Evolutionary conservation across 2,329 filamentous ascomycete genomes (phyloP), one percentile per base, ranked within the genome.

Genomic region (Fusarium temperatum): DNA sequence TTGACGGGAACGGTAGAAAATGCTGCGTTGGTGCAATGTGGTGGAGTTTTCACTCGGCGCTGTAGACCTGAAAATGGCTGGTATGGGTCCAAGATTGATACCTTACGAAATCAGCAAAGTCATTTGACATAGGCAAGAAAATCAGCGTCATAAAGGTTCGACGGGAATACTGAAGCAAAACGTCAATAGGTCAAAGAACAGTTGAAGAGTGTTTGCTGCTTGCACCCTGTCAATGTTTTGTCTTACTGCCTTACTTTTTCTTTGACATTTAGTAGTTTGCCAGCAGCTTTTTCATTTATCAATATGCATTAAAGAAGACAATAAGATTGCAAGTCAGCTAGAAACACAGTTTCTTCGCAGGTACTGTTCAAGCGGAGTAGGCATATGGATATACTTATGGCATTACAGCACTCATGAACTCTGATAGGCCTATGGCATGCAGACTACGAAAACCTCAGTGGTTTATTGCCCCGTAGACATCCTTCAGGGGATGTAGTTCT

Each of bases 171-270:
- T 3, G 44, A 9, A 18, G n/a, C 20, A 30, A 18, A 32, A n/a
- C 12, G 11, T 4, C 9, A 8, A 26, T 6, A 11, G 13, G 50
- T 13, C 14, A 38, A 55, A 45, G n/a, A 66, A 32, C n/a, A 35
- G 24, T 56, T 18, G 48, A 26, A 8, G 42, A 61, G 54, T 71
- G 54, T 71, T 71, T 71, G 67, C 11, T 38, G 30, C 28, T 50
- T 51, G 51, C 50, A 71, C 51, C 30, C 9, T 39, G 22, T 30
- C 10, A 36, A 28, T 24, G 24, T 32, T 47, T 70, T 71, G 18
- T 51, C 26, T 35, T n/a, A 9, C 24, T 35, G 32, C 2, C 14
- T 35, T 10, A 42, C 60, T 26, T 28, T 57, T 57, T 42, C n/a
- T 55, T 56, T 45, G 20, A 26, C n/a, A 28, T 44, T 24, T 5